These are phyloP conservation scores for Nymphaea thermarum DNA, from an alignment of 164 flowering plant genomes.

Conservation along the genomic window DNA sequence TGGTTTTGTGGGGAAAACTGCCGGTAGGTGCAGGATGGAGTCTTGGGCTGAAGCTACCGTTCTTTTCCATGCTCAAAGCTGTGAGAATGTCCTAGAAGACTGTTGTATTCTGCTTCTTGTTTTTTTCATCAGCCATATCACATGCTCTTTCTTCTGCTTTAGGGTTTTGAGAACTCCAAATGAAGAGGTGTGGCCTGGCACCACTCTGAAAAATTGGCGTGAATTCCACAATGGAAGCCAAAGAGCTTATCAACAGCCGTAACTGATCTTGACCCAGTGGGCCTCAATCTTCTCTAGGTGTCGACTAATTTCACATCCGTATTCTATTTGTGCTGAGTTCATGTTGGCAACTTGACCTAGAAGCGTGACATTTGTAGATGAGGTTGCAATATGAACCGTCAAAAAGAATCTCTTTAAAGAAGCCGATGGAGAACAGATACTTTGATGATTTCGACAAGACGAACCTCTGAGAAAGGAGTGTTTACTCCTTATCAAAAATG, in stretches of 20 bases:
- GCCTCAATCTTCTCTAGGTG: constrained; percentile 50
- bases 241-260: constrained; percentile 48
- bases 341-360: neutral
- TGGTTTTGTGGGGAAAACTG: too few relatives aligned
- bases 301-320: neutral
- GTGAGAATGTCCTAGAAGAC: too few relatives aligned
- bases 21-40: too few relatives aligned
- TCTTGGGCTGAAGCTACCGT: too few relatives aligned
- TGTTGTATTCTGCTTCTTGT: too few relatives aligned
- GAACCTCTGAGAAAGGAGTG: constrained; percentile 19
- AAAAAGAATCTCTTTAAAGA: constrained; percentile 72
- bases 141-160: neutral
- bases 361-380: constrained; percentile 29
- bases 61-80: too few relatives aligned
- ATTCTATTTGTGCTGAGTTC: neutral
- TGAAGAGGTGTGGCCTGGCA: constrained; percentile 70
- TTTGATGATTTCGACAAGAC: constrained; percentile 55
- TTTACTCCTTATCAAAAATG: too few relatives aligned
- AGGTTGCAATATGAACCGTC: constrained; percentile 74
- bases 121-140: too few relatives aligned
- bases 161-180: constrained; percentile 70
- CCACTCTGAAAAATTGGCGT: constrained; percentile 59
- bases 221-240: constrained; percentile 78
- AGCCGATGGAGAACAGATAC: constrained; percentile 79
- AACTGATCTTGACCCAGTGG: constrained; percentile 48